These are phyloP conservation scores for Fusarium sp. DNA, from an alignment of 2,329 filamentous ascomycete genomes.

Conservation along the genomic window DNA sequence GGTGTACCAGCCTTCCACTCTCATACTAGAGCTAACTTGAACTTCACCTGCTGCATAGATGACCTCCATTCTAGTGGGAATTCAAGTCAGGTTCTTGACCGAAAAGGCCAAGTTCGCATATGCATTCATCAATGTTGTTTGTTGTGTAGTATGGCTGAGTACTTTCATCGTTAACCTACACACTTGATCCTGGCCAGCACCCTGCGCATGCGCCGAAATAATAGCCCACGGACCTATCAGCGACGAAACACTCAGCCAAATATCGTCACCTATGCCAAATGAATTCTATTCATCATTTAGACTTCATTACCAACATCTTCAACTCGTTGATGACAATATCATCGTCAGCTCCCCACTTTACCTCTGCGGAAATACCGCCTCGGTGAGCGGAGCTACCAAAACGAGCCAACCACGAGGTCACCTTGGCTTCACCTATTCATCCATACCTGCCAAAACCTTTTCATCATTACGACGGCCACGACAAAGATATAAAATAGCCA, in stretches of 20 bases:
- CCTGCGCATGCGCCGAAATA: neutral
- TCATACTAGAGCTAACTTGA: neutral
- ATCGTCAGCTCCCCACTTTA: constrained; percentile 14
- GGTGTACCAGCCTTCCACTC: neutral
- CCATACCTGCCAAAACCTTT: neutral
- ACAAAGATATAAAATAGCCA: neutral
- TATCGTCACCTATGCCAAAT: neutral
- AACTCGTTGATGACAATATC: neutral
- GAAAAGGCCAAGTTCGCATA: neutral
- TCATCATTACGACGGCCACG: neutral
- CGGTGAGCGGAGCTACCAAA: constrained; percentile 45
- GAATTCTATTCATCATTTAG: neutral
- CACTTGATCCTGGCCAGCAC: neutral
- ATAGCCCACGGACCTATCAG: neutral
- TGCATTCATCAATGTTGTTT: neutral
- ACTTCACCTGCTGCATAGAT: neutral
- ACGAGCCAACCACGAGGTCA: constrained; percentile 17
- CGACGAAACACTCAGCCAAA: neutral
- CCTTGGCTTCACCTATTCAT: constrained; percentile 6
- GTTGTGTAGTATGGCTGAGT: neutral
- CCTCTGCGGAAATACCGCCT: neutral
- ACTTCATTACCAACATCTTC: neutral
- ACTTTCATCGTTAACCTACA: neutral
- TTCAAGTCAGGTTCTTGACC: neutral
- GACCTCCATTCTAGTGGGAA: neutral